Evolutionary conservation across 2,329 filamentous ascomycete genomes (phyloP).

Genomic region (Aspergillus piperis): DNA sequence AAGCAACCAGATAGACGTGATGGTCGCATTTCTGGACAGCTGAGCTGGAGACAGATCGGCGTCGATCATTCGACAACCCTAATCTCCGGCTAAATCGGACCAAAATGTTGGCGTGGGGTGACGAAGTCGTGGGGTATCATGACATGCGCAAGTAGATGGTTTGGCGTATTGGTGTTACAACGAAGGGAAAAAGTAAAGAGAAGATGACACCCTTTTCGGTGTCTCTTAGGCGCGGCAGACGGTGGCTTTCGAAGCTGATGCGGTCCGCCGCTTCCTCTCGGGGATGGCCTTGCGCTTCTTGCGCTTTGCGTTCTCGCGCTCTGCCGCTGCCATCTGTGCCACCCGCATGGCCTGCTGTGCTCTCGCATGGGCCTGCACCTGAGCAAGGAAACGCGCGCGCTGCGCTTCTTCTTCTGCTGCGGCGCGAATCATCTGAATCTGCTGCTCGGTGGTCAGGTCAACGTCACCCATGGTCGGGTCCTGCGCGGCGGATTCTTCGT

Average conservation of each 20-base stretch:
- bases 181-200: neutral
- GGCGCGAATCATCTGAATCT: constrained; percentile 39
- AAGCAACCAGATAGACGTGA: constrained; percentile 5
- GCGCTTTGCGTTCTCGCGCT: constrained; percentile 30
- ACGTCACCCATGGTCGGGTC: constrained; percentile 25
- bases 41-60: neutral
- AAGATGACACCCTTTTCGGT: neutral
- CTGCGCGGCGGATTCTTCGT: constrained; percentile 30
- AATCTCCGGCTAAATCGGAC: constrained; percentile 5
- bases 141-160: neutral
- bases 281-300: constrained; percentile 33
- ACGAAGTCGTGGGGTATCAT: constrained; percentile 13
- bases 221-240: constrained; percentile 18
- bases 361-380: constrained; percentile 44
- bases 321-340: constrained; percentile 31
- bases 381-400: constrained; percentile 41
- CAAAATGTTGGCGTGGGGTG: constrained; percentile 7
- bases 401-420: constrained; percentile 40
- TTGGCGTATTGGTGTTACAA: constrained; percentile 1
- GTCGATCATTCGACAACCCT: constrained; percentile 14
- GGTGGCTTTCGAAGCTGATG: constrained; percentile 17
- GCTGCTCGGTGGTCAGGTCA: constrained; percentile 43
- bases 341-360: constrained; percentile 43
- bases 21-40: constrained; percentile 4
- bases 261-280: constrained; percentile 29